phyloP scores from a whole-genome alignment of 2,329 filamentous ascomycete species.

The Albifimbria verrucaria region DNA sequence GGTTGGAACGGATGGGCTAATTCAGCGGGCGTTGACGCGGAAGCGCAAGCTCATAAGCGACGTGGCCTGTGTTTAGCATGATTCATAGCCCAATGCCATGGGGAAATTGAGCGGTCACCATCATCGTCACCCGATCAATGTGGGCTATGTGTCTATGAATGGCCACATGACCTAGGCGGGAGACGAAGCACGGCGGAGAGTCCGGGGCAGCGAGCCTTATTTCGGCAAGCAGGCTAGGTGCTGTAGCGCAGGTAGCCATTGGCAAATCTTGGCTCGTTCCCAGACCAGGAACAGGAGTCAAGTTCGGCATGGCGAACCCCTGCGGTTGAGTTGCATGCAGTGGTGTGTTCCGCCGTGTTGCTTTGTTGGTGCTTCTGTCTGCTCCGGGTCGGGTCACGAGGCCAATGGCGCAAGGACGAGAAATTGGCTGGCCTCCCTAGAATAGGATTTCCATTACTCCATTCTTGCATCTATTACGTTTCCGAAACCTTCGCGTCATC shows the following conservation, averaged over 20 bases:
- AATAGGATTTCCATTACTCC: slow-evolving; percentile 21
- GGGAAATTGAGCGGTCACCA: background rate
- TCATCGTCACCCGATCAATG: too few relatives aligned
- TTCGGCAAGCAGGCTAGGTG: background rate
- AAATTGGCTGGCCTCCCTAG: background rate
- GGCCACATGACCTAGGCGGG: background rate
- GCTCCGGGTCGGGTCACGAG: background rate
- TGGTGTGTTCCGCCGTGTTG: background rate
- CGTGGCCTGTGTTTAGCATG: too few relatives aligned
- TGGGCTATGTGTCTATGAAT: too few relatives aligned
- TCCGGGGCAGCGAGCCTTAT: background rate
- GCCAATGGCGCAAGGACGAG: background rate
- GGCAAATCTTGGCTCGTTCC: too few relatives aligned
- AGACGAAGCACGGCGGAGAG: background rate
- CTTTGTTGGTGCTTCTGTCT: background rate
- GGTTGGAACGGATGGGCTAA: too few relatives aligned
- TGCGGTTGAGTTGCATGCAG: background rate
- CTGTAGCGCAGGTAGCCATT: too few relatives aligned
- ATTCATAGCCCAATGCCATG: background rate
- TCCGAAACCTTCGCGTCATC: slow-evolving; percentile 9
- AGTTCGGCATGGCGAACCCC: background rate
- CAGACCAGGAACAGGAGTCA: background rate
- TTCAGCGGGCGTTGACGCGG: background rate
- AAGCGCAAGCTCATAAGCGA: too few relatives aligned
- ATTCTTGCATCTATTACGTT: slow-evolving; percentile 25